Evolutionary conservation across 495 filamentous ascomycete genomes (phyloP), one percentile per base, ranked within the genome.

Genomic region (Penicillium lagena): DNA sequence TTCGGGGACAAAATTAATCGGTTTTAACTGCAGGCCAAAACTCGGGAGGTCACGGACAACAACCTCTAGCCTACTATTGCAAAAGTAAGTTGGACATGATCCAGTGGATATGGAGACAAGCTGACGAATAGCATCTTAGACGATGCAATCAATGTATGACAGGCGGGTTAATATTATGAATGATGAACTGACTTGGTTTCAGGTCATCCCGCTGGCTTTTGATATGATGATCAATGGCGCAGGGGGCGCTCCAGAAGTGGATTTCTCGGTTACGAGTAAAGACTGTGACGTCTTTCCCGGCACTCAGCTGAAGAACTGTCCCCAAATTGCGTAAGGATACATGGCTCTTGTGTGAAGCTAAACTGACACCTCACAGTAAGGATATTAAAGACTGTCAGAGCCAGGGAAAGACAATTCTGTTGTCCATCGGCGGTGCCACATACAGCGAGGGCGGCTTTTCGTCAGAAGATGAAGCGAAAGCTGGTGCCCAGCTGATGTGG

Each of bases 351-450:
- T 32, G 12, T 9, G 10, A 14, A 2, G 38, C 27, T 39, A 53
- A 39, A 50, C 58, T 64, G 42, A 67, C 46, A 31, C 1, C 7
- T 14, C 6, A 40, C 34, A 72, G 69, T 5, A 37, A 50, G 37
- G 80, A 89, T 46, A 87, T 90, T 57, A 64, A 64, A 37, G 66
- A 65, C 7, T 90, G 86, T 65, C 85, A 90, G 55, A 31, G 60
- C 5, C 58, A 70, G 39, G 79, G 78, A 37, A 88, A 86, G 57
- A 81, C 76, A 0, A 76, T 90, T 47, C 57, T 88, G 27, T 57
- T 89, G 5, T 86, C 81, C 29, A 72, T 88, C 37, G 82, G 83
- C 35, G 85, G 83, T 13, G 75, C 76, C 10, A 78, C 70, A 2
- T 83, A 83, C 55, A 73, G 64, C 40, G 77, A 83, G 48, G 77